A percentile compares a stretch with the other conserved stretches of the same genome.
phyloP scores from a whole-genome alignment of 2,329 filamentous ascomycete species.

The Colletotrichum eleusines region DNA sequence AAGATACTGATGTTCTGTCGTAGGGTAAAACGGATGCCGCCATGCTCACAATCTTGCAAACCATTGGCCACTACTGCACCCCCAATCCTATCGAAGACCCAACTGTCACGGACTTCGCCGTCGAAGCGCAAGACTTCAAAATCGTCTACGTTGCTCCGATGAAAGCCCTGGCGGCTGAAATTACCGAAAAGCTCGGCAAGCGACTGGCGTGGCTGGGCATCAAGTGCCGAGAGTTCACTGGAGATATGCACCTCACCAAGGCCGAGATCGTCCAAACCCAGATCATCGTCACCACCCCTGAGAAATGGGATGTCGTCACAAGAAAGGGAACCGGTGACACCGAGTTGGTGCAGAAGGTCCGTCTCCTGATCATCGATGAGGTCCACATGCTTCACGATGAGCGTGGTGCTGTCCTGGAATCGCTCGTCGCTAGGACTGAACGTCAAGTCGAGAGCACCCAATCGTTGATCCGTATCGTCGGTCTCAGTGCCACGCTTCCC shows the following conservation, averaged over 20 bases:
- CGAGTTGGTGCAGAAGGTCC: constrained; percentile 96
- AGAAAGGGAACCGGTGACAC: constrained; percentile 97
- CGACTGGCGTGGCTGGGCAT: constrained; percentile 94
- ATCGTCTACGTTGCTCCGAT: constrained; percentile 99
- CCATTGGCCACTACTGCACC: constrained; percentile 84
- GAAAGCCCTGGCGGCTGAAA: constrained; percentile 97
- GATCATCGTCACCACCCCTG: constrained; percentile 97
- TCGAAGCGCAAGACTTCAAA: constrained; percentile 92
- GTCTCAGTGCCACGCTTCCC: constrained; percentile 92
- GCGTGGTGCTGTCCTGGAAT: constrained; percentile 94
- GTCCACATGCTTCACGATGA: constrained; percentile 99
- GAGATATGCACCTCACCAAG: constrained; percentile 99
- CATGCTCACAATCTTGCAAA: constrained; percentile 94
- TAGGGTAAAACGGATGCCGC: constrained; percentile 97
- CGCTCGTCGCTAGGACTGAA: constrained; percentile 93
- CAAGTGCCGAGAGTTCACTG: constrained; percentile 92
- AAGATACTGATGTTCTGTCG: constrained; percentile 34
- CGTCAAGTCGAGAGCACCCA: constrained; percentile 98
- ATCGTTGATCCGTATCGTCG: constrained; percentile 94
- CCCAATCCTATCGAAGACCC: constrained; percentile 84
- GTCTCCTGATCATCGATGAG: constrained; percentile 96
- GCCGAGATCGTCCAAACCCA: constrained; percentile 95
- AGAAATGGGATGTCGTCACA: constrained; percentile 99
- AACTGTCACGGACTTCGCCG: constrained; percentile 80
- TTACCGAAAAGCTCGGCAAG: constrained; percentile 93